Percentiles rank a stretch among this genome's conserved stretches.
phyloP scores from a whole-genome alignment of 768 basidiomycete genomes.

The Mycena leptocephala region DNA sequence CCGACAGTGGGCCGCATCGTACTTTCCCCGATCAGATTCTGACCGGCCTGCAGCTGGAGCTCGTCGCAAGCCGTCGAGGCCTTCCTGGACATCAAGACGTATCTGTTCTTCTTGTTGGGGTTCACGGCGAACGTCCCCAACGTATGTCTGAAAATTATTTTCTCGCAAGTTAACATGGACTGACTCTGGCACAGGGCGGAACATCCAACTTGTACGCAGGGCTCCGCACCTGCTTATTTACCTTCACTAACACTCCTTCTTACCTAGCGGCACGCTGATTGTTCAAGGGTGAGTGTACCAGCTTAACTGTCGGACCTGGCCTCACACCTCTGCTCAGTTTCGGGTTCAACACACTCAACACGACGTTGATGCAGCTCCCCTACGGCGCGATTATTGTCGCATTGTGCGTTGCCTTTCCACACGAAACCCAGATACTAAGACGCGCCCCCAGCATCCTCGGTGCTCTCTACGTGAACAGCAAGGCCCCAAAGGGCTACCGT shows the following conservation, averaged over 20 bases:
- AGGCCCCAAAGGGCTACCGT: constrained; percentile 39
- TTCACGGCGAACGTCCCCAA: constrained; percentile 46
- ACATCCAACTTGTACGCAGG: constrained; percentile 41
- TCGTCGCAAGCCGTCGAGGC: constrained; percentile 43
- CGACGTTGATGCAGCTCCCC: constrained; percentile 43
- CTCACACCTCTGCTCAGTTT: constrained; percentile 32
- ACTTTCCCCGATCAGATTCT: background rate
- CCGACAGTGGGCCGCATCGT: constrained; percentile 29
- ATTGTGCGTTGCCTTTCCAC: constrained; percentile 20
- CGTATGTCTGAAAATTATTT: constrained; percentile 16
- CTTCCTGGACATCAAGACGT: constrained; percentile 52
- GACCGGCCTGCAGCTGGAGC: constrained; percentile 32
- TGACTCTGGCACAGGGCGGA: too few species aligned
- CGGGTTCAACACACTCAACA: constrained; percentile 48
- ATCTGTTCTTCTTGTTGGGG: constrained; percentile 50
- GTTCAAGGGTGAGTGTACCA: constrained; percentile 38
- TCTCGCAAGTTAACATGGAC: background rate
- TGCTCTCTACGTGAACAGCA: constrained; percentile 37
- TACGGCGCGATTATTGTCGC: constrained; percentile 42
- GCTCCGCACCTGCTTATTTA: background rate
- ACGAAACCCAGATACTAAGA: too few species aligned
- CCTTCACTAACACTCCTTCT: background rate
- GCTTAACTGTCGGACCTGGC: background rate
- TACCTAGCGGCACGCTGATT: constrained; percentile 41
- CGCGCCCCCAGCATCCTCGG: constrained; percentile 31